Evolutionary conservation across 805 yeast species (phyloP).

Genomic region (Phaffomyces opuntiae): DNA sequence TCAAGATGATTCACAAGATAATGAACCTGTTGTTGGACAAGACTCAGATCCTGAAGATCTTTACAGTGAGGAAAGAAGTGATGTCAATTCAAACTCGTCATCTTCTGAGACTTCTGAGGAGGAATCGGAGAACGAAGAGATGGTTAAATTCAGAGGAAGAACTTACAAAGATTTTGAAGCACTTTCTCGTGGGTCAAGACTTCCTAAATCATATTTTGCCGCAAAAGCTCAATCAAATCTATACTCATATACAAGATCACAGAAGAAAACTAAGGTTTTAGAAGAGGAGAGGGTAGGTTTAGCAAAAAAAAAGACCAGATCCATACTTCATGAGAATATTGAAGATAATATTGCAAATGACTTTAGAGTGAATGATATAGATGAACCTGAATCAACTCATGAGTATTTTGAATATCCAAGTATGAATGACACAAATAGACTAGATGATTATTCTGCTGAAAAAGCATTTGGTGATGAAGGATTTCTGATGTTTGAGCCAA

Average conservation of each 20-base stretch:
- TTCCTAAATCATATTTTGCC: slow-evolving; percentile 20
- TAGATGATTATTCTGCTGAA: neutral
- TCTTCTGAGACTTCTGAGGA: neutral
- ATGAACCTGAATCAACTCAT: neutral
- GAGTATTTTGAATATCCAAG: neutral
- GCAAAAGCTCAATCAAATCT: neutral
- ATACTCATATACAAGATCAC: neutral
- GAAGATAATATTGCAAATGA: neutral
- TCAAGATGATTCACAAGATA: neutral
- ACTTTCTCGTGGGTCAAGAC: slow-evolving; percentile 14
- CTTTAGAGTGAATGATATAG: neutral
- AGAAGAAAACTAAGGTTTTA: neutral
- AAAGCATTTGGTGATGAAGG: neutral
- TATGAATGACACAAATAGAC: neutral
- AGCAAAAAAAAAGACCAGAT: slow-evolving; percentile 15
- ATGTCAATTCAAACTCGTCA: neutral
- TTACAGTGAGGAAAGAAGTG: neutral
- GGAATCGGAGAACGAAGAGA: neutral
- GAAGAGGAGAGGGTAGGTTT: slow-evolving; percentile 15
- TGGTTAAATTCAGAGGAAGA: slow-evolving; percentile 14
- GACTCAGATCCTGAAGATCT: neutral
- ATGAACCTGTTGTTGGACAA: neutral
- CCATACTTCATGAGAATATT: neutral
- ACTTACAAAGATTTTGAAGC: slow-evolving; percentile 15
- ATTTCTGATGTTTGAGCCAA: slow-evolving; percentile 1